Percentiles rank a stretch among this genome's conserved stretches.
Conservation (phyloP, 441 rosid genomes). For the Populus trichocarpa region DNA sequence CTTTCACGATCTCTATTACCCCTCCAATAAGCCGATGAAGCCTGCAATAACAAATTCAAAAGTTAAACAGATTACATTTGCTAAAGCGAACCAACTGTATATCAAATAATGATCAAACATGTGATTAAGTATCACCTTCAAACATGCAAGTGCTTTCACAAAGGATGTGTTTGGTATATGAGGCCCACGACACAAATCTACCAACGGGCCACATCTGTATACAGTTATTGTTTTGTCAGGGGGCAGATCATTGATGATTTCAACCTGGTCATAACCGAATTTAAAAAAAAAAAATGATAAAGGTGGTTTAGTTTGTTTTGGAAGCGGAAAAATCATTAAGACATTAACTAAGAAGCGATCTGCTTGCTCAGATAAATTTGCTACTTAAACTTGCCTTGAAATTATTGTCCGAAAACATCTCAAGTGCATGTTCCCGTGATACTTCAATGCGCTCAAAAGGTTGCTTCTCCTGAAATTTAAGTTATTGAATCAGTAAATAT, state of each 20-base stretch:
- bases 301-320: not conserved
- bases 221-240: conserved; percentile 89
- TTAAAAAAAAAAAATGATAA: conserved; percentile 11
- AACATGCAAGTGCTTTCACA: conserved; percentile 89
- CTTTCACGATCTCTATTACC: conserved; percentile 88
- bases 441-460: conserved; percentile 99
- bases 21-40: conserved; percentile 98
- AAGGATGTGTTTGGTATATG: conserved; percentile 98
- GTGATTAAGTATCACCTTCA: conserved; percentile 56
- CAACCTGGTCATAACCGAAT: conserved; percentile 50
- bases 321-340: not conserved
- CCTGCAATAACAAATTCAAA: conserved; percentile 43
- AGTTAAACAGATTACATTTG: conserved; percentile 10
- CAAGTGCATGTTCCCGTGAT: conserved; percentile 82
- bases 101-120: conserved; percentile 9
- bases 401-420: conserved; percentile 80
- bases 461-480: conserved; percentile 63
- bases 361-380: not conserved
- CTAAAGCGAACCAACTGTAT: conserved; percentile 2
- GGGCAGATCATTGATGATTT: conserved; percentile 84
- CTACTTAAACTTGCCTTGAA: conserved; percentile 64
- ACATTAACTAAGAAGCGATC: not conserved
- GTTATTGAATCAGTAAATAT: not conserved
- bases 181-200: conserved; percentile 98
- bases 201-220: conserved; percentile 94